Evolutionary conservation across 2,329 filamentous ascomycete genomes (phyloP).

Genomic region (Ophiostoma piceae): DNA sequence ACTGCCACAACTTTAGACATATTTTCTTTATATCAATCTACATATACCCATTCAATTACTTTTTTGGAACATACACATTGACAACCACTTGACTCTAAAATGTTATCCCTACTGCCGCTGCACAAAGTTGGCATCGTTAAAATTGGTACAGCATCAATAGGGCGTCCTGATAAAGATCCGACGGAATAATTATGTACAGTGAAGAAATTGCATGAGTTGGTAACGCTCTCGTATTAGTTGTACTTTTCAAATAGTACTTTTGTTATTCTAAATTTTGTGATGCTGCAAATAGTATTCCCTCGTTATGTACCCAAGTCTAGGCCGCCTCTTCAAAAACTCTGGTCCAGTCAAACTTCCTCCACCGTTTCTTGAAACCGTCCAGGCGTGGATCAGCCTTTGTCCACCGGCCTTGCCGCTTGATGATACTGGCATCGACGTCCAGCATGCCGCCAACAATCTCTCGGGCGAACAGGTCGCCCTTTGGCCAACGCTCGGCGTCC

Average conservation of each 20-base stretch:
- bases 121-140: background rate
- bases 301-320: background rate
- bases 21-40: background rate
- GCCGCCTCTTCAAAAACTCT: slow-evolving; percentile 46
- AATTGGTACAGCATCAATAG: no score
- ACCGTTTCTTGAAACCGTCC: slow-evolving; percentile 74
- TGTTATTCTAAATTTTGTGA: background rate
- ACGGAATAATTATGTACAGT: no score
- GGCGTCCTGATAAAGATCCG: no score
- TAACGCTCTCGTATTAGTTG: background rate
- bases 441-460: slow-evolving; percentile 92
- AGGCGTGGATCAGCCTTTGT: slow-evolving; percentile 61
- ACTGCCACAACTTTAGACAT: background rate
- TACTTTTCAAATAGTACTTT: background rate
- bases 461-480: slow-evolving; percentile 84
- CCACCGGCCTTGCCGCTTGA: slow-evolving; percentile 91
- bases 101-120: background rate
- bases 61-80: background rate
- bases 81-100: background rate
- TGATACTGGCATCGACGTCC: slow-evolving; percentile 71
- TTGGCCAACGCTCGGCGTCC: slow-evolving; percentile 77
- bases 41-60: background rate
- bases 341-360: slow-evolving; percentile 91
- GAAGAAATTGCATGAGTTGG: background rate
- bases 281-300: background rate